These are phyloP conservation scores for Calonectria pauciramosa DNA, from an alignment of 2,329 filamentous ascomycete genomes.

Conservation along the genomic window DNA sequence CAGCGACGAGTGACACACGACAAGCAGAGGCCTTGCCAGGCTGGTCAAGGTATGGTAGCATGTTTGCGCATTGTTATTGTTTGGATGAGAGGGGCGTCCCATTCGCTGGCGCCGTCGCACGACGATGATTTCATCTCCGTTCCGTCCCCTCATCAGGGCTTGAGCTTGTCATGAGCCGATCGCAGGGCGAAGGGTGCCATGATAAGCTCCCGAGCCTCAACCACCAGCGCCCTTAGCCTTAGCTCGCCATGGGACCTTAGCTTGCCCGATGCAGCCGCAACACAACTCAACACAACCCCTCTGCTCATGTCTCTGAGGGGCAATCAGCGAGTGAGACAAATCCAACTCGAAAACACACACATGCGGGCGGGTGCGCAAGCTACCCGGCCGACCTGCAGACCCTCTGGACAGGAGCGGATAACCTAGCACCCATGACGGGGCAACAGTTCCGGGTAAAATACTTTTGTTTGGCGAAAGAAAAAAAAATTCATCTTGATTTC, in stretches of 20 bases:
- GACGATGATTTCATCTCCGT: conserved; percentile 7
- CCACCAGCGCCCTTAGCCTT: background rate
- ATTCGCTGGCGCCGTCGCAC: background rate
- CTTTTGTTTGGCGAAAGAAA: background rate
- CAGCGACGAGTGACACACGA: conserved; percentile 24
- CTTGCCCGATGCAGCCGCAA: conserved; percentile 18
- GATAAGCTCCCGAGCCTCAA: conserved; percentile 17
- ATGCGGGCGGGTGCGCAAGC: conserved; percentile 19
- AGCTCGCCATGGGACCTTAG: conserved; percentile 8
- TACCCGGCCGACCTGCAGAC: conserved; percentile 10
- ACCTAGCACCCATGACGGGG: background rate
- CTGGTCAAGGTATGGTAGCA: conserved; percentile 2
- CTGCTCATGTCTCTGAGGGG: conserved; percentile 1
- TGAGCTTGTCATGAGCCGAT: conserved; percentile 7
- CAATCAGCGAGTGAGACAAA: conserved; percentile 14
- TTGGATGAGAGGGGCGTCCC: conserved; percentile 6
- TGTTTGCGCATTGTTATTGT: conserved; percentile 16
- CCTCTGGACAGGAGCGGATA: background rate
- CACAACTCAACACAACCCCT: conserved; percentile 2
- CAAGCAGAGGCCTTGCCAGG: conserved; percentile 20
- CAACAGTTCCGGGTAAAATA: conserved; percentile 1
- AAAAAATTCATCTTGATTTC: background rate
- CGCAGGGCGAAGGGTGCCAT: conserved; percentile 9
- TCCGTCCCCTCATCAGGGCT: conserved; percentile 11
- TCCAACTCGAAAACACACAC: conserved; percentile 12